Base-by-base conservation (phyloP, 805 yeast genomes). In the Sugiyamaella americana region DNA sequence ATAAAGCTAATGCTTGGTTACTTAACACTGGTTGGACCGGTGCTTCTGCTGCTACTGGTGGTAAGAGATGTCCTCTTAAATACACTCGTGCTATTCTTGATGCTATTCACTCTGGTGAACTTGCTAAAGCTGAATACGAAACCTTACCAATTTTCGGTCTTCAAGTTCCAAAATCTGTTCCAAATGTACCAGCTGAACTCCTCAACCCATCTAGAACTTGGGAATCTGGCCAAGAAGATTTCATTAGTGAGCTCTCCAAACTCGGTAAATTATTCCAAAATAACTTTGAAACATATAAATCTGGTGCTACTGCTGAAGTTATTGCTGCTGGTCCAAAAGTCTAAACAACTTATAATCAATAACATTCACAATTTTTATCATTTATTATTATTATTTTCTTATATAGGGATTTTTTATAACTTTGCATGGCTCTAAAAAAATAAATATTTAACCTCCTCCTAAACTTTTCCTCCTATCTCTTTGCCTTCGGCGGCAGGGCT, bases 1-100 rank as follows among this genome's bases (percentile, higher is more conserved):
- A 89, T 74, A 81, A 81, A 58, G 88, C 97, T 44, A 78, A 79
- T 63, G 98, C 98, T 48, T 91, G 96, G 96, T 78, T 91, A 68
- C 79, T 91, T 66, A 91, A 91, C 75, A 91, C 98, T 57, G 98
- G 98, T 54, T 91, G 98, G 98, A 87, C 89, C 55, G 98, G 98
- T 52, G 80, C 89, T 59, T 84, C 95, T 51, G 95, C 86, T 56
- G 74, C 87, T 47, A 77, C 80, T 66, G 98, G 97, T 60, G 98
- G 98, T 66, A 84, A 87, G 75, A 84, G 98, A 74, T 91, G 98
- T 73, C 91, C 98, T 50, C 79, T 91, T 70, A 91, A 91, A 71
- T 91, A 87, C 80, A 91, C 98, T 51, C 84, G 98, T 74, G 95
- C 96, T 49, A 89, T 91, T 54, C 75, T 91, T 65, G 96, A 91